Base-by-base conservation (phyloP, 2,329 filamentous ascomycete species). In the Fusarium ramigenum region DNA sequence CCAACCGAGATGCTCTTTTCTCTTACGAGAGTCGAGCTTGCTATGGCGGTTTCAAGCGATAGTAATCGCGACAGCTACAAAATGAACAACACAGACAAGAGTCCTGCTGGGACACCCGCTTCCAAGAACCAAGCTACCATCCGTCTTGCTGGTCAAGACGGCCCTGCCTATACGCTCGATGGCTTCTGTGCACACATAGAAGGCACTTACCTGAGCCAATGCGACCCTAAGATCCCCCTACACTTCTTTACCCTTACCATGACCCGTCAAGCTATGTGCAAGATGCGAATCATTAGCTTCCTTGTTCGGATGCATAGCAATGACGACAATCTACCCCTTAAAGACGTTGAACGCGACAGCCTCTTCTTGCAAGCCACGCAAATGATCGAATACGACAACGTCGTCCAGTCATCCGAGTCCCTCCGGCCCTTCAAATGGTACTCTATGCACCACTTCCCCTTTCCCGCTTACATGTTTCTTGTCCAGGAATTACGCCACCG, bases 1-100 rank as follows among this genome's bases (percentile, higher is more conserved):
- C 83, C 88, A 8, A 91, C 88, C 0, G 89, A 91, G 74, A 89
- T 90, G 86, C 80, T 90, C 11, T 91, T 91, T 75, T 83, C 85
- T 19, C 83, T 91, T 16, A 86, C 88, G 2, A 84, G 88, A 21
- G 83, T 89, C 40, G 88, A 91, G 77, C 82, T 91, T 52, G 86
- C 86, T 60, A 87, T 88, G 76, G 87, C 87, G 5, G 87, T 87
- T 32, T 84, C 84, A 7, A 86, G 84, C 57, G 85, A 86, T 66
- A 85, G 80, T 58, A 78, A 84, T 66, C 83, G 85, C 65, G 82
- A 82, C 63, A 78, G 73, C 40, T 74, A 75, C 47, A 81, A 80
- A 63, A 60, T 79, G 52, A 74, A 78, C 58, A 72, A 78, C 44
- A 70, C 78, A 11, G 76, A 79, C n/a, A 78, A 75, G 65, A 77